These are phyloP conservation scores for Porcisia hertigi DNA, from an alignment of 208 protist species.

Conservation along the genomic window DNA sequence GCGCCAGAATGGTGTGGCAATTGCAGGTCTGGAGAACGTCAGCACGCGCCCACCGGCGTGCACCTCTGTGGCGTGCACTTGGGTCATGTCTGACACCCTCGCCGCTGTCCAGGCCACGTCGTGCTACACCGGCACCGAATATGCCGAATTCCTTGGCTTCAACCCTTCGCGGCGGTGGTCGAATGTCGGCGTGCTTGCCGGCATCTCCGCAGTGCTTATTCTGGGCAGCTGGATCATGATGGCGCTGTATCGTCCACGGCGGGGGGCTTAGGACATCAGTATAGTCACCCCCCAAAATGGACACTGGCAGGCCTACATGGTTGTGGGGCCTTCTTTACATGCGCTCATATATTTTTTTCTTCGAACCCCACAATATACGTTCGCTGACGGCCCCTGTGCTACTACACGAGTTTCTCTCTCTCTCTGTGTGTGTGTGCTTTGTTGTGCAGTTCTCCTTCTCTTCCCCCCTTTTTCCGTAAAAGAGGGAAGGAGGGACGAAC, in stretches of 20 bases:
- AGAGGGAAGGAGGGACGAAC: too few relatives aligned
- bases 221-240: constrained; percentile 45
- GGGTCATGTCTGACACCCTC: not conserved
- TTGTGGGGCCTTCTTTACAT: not conserved
- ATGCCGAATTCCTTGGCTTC: constrained; percentile 62
- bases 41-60: not conserved
- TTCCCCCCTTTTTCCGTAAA: not conserved
- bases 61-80: not conserved
- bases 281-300: not conserved
- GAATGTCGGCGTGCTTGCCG: constrained; percentile 46
- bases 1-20: too few relatives aligned
- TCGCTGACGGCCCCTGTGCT: not conserved
- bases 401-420: not conserved
- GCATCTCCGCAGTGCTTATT: constrained; percentile 39
- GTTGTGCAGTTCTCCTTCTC: not conserved
- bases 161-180: constrained; percentile 34
- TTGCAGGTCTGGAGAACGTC: not conserved
- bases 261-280: constrained; percentile 5
- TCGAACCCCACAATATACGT: not conserved
- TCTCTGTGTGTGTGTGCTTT: not conserved
- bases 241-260: constrained; percentile 32
- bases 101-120: not conserved
- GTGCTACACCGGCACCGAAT: constrained; percentile 63
- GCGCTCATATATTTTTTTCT: not conserved
- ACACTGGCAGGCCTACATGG: too few relatives aligned